Evolutionary conservation across 2,329 filamentous ascomycete species (phyloP).

Genomic region (Stemphylium lycopersici): DNA sequence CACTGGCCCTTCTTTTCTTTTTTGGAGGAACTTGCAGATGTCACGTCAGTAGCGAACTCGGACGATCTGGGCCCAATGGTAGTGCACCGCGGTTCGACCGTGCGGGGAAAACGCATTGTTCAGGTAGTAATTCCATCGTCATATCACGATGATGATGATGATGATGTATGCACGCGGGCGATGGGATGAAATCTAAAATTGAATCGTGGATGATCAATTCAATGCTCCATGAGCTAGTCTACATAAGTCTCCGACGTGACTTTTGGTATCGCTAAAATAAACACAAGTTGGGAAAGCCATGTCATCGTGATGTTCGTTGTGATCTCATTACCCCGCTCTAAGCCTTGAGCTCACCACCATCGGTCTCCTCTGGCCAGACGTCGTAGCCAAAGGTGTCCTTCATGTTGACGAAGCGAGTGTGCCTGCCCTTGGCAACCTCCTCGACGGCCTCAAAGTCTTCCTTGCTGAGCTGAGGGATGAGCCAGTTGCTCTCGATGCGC

Average conservation of each 20-base stretch:
- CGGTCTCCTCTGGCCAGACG: slow-evolving; percentile 57
- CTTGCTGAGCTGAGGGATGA: slow-evolving; percentile 63
- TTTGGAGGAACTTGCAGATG: background rate
- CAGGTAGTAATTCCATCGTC: background rate
- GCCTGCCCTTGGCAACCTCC: slow-evolving; percentile 68
- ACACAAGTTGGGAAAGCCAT: slow-evolving; percentile 10
- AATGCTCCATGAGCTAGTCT: slow-evolving; percentile 18
- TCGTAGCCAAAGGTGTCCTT: slow-evolving; percentile 80
- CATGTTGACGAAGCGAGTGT: slow-evolving; percentile 80
- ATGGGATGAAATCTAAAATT: background rate
- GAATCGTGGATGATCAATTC: background rate
- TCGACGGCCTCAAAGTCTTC: slow-evolving; percentile 65
- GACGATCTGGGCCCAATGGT: slow-evolving; percentile 1
- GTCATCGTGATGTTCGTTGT: slow-evolving; percentile 3
- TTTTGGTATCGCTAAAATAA: slow-evolving; percentile 35
- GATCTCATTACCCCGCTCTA: slow-evolving; percentile 9
- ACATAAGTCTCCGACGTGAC: slow-evolving; percentile 19
- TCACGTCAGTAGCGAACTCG: background rate
- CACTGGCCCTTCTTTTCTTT: background rate
- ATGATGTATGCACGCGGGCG: background rate
- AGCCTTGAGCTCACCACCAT: slow-evolving; percentile 34
- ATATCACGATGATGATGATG: background rate
- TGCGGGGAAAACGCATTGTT: slow-evolving; percentile 4
- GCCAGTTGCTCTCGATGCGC: slow-evolving; percentile 65
- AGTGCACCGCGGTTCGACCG: slow-evolving; percentile 9